A percentile compares a stretch with the other conserved stretches of the same genome.
Conservation (phyloP, 2,329 filamentous ascomycete species). For the Nothopassalora personata region DNA sequence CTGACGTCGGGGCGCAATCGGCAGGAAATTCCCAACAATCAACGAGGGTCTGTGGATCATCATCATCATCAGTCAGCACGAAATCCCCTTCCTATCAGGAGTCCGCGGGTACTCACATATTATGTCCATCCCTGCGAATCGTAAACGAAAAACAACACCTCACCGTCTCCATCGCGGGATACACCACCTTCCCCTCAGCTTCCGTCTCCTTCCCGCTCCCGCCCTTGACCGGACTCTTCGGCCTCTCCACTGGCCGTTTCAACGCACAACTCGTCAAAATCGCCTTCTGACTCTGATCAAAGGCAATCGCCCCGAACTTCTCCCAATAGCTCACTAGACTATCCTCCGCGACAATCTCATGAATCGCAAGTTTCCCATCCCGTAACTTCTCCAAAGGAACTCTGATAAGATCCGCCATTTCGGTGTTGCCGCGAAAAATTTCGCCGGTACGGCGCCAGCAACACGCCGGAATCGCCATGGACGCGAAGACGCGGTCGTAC, state of each 20-base stretch:
- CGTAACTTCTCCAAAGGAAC: slow-evolving; percentile 85
- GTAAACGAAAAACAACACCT: slow-evolving; percentile 98
- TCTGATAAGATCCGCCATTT: slow-evolving; percentile 95
- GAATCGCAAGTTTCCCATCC: slow-evolving; percentile 90
- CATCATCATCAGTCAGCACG: background rate
- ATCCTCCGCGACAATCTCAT: slow-evolving; percentile 93
- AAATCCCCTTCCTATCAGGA: slow-evolving; percentile 18
- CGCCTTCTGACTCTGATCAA: slow-evolving; percentile 88
- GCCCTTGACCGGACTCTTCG: background rate
- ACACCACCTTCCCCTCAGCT: slow-evolving; percentile 23
- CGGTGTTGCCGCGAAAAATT: slow-evolving; percentile 95
- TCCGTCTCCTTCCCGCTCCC: slow-evolving; percentile 31
- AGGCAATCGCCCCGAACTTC: slow-evolving; percentile 96
- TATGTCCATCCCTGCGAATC: slow-evolving; percentile 88
- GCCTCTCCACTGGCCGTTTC: slow-evolving; percentile 65
- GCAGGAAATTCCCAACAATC: slow-evolving; percentile 95
- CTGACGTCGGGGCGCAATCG: slow-evolving; percentile 50
- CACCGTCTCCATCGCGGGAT: slow-evolving; percentile 50
- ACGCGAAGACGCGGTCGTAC: slow-evolving; percentile 96
- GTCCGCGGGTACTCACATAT: slow-evolving; percentile 65
- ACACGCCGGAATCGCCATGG: slow-evolving; percentile 97
- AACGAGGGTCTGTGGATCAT: slow-evolving; percentile 66
- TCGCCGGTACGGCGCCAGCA: slow-evolving; percentile 96
- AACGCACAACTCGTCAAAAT: slow-evolving; percentile 89
- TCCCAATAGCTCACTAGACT: slow-evolving; percentile 98